These are phyloP conservation scores for Kappamyces sp. DNA, from an alignment of 192 early-diverging fungal genomes.

Conservation along the genomic window DNA sequence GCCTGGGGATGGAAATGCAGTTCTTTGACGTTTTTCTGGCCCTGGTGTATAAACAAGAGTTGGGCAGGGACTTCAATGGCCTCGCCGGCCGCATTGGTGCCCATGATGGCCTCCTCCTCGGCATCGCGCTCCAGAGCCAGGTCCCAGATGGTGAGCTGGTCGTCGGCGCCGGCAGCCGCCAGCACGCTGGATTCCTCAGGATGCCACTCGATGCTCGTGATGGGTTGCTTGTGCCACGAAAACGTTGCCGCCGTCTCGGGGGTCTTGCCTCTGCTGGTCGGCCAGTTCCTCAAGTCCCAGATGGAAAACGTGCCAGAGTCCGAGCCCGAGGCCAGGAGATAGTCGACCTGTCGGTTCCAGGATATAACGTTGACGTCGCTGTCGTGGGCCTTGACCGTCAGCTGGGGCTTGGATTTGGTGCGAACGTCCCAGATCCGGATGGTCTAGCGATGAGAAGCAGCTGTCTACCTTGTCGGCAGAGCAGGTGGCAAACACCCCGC, in stretches of 20 bases:
- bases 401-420: conserved; percentile 63
- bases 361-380: conserved; percentile 94
- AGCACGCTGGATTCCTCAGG: conserved; percentile 87
- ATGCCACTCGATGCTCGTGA: conserved; percentile 97
- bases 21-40: conserved; percentile 92
- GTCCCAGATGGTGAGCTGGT: conserved; percentile 97
- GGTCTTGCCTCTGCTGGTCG: conserved; percentile 27
- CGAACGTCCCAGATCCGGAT: conserved; percentile 94
- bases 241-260: conserved; percentile 82
- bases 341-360: conserved; percentile 82
- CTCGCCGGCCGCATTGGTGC: conserved; percentile 41
- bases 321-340: conserved; percentile 85
- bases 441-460: conserved; percentile 27
- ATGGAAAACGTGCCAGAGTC: conserved; percentile 92
- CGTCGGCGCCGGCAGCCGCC: conserved; percentile 85
- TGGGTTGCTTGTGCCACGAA: conserved; percentile 85
- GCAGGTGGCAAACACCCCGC: conserved; percentile 86
- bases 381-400: conserved; percentile 75
- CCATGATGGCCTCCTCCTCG: conserved; percentile 69
- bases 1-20: conserved; percentile 94
- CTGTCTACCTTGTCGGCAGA: conserved; percentile 63
- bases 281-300: conserved; percentile 85
- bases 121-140: conserved; percentile 92
- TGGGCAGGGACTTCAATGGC: conserved; percentile 86
- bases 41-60: conserved; percentile 78